Evolutionary conservation across 345 rosid species (phyloP).

Genomic region (Euphorbia pulcherrima): DNA sequence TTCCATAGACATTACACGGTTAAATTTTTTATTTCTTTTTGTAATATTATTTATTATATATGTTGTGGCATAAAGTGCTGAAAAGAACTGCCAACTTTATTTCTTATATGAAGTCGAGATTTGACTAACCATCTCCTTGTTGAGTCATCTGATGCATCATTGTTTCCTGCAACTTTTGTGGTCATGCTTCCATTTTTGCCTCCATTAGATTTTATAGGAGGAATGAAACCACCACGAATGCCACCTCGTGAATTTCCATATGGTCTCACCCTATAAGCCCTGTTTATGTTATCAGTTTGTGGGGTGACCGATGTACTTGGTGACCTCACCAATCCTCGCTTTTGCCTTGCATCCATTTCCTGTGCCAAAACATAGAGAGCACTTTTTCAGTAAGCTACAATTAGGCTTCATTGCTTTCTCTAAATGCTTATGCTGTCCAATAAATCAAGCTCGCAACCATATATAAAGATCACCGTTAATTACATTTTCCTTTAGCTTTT

Average conservation of each 20-base stretch:
- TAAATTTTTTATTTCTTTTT: slow-evolving; percentile 17
- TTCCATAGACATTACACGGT: slow-evolving; percentile 1
- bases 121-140: slow-evolving; percentile 69
- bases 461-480: background rate
- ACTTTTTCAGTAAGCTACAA: too few relatives aligned
- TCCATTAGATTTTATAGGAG: slow-evolving; percentile 79
- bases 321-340: slow-evolving; percentile 58
- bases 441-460: background rate
- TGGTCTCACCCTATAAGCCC: slow-evolving; percentile 57
- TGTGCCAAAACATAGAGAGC: slow-evolving; percentile 24
- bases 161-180: slow-evolving; percentile 62
- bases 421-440: background rate
- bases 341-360: slow-evolving; percentile 84
- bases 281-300: slow-evolving; percentile 48
- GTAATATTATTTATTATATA: background rate
- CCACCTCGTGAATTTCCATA: slow-evolving; percentile 67
- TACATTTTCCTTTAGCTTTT: background rate
- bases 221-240: slow-evolving; percentile 75
- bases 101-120: slow-evolving; percentile 5
- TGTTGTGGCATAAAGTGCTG: background rate
- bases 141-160: slow-evolving; percentile 73
- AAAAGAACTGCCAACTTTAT: background rate
- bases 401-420: too few relatives aligned
- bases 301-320: slow-evolving; percentile 58
- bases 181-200: slow-evolving; percentile 55